phyloP scores from a whole-genome alignment of 306 rosid species.

The Cyamopsis tetragonoloba region DNA sequence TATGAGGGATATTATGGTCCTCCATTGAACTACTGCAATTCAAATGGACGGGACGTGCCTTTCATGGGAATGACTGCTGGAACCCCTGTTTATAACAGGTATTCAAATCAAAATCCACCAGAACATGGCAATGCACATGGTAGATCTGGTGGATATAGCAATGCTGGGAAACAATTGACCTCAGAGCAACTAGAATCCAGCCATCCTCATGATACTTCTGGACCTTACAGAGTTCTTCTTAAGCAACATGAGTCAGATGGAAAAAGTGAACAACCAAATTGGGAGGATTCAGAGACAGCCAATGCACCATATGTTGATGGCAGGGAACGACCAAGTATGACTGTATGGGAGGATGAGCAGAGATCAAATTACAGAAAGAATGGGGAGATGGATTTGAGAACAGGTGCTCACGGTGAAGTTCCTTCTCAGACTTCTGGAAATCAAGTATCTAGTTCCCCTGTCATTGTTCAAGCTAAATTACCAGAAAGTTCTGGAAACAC shows the following conservation, averaged over 20 bases:
- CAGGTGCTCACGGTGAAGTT: constrained; percentile 33
- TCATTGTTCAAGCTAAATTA: constrained; percentile 37
- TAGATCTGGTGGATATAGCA: constrained; percentile 52
- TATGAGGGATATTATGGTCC: constrained; percentile 76
- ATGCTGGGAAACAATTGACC: constrained; percentile 42
- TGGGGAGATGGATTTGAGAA: constrained; percentile 45
- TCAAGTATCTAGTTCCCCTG: constrained; percentile 40
- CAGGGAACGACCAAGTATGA: constrained; percentile 41
- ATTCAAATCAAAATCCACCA: constrained; percentile 51
- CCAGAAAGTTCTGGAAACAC: constrained; percentile 35
- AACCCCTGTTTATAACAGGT: constrained; percentile 57
- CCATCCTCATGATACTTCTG: constrained; percentile 54
- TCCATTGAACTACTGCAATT: constrained; percentile 68
- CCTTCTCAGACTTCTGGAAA: constrained; percentile 43
- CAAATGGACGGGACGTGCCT: constrained; percentile 74
- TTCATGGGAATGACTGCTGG: constrained; percentile 71
- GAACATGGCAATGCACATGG: constrained; percentile 62
- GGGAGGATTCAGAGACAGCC: constrained; percentile 41
- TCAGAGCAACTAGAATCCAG: constrained; percentile 57
- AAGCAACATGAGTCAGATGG: constrained; percentile 71
- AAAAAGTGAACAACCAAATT: constrained; percentile 53
- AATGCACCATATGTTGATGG: constrained; percentile 32
- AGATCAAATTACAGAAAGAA: constrained; percentile 49
- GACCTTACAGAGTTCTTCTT: constrained; percentile 85
- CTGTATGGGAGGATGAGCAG: constrained; percentile 54